Conservation (phyloP, 805 yeast genomes). For the Teunomyces tritomae region DNA sequence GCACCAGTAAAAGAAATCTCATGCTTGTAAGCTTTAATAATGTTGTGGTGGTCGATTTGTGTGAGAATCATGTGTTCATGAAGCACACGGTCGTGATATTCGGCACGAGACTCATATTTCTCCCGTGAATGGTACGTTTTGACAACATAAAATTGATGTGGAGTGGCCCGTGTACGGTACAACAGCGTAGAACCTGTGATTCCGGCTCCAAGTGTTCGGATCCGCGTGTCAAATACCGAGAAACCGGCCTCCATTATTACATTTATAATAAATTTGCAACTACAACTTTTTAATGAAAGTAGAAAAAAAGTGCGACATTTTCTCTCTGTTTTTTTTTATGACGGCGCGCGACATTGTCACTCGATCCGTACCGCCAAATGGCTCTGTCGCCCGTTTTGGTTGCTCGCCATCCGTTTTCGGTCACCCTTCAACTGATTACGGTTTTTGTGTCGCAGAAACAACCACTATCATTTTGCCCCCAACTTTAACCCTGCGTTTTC, state of each 20-base stretch:
- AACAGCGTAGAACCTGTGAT: conserved; percentile 36
- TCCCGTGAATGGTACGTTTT: conserved; percentile 45
- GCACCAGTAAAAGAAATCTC: conserved; percentile 19
- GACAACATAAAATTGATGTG: conserved; percentile 33
- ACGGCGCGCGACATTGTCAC: too few relatives aligned
- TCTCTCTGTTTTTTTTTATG: too few relatives aligned
- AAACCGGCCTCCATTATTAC: neutral
- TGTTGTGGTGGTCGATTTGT: conserved; percentile 27
- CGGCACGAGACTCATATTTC: conserved; percentile 35
- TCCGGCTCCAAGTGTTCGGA: conserved; percentile 23
- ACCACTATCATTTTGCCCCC: neutral
- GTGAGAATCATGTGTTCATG: conserved; percentile 35
- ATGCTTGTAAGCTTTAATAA: conserved; percentile 34
- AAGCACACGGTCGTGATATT: conserved; percentile 34
- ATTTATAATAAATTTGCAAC: too few relatives aligned
- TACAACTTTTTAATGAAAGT: neutral
- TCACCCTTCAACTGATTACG: neutral
- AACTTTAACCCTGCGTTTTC: neutral
- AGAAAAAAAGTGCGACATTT: neutral
- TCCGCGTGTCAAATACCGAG: conserved; percentile 1
- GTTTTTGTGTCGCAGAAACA: neutral
- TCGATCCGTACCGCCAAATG: neutral
- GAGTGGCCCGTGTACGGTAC: conserved; percentile 3
- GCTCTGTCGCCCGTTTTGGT: neutral
- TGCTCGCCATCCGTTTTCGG: neutral